phyloP scores from a whole-genome alignment of 176 grass and related monocot genomes.

The bread wheat (Triticum aestivum) region DNA sequence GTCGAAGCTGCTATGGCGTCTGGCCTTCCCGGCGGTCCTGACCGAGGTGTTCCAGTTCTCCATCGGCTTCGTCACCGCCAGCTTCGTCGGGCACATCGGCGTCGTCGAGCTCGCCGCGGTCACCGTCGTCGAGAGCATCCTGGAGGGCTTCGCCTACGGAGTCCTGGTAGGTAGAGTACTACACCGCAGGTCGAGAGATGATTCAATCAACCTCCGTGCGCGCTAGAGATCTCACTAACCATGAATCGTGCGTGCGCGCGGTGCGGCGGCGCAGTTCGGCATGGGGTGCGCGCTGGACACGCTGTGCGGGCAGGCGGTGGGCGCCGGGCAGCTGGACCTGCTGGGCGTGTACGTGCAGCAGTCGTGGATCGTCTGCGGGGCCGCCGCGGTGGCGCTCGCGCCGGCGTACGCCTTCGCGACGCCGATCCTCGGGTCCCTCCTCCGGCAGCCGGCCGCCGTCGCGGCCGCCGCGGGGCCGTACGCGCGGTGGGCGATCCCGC shows the following conservation, averaged over 20 bases:
- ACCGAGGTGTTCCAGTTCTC: slow-evolving; percentile 67
- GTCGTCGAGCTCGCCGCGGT: slow-evolving; percentile 63
- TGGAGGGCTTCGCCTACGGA: slow-evolving; percentile 51
- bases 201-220: neutral
- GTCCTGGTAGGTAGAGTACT: slow-evolving; percentile 32
- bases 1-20: slow-evolving; percentile 51
- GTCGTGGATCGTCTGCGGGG: slow-evolving; percentile 54
- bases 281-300: slow-evolving; percentile 70
- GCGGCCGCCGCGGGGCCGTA: slow-evolving; percentile 33
- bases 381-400: slow-evolving; percentile 26
- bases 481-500: slow-evolving; percentile 42
- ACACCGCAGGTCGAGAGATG: neutral
- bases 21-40: slow-evolving; percentile 62
- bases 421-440: slow-evolving; percentile 37
- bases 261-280: slow-evolving; percentile 32
- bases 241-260: too few species aligned
- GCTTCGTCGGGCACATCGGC: slow-evolving; percentile 66
- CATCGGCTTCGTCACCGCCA: slow-evolving; percentile 54
- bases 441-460: slow-evolving; percentile 33
- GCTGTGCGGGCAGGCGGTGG: slow-evolving; percentile 59
- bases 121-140: slow-evolving; percentile 51
- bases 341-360: slow-evolving; percentile 55
- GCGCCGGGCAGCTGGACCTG: slow-evolving; percentile 37
- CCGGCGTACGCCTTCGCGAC: slow-evolving; percentile 43
- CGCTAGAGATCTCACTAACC: neutral